Conservation (phyloP, 2,329 filamentous ascomycete genomes). For the Helminthosporium solani region DNA sequence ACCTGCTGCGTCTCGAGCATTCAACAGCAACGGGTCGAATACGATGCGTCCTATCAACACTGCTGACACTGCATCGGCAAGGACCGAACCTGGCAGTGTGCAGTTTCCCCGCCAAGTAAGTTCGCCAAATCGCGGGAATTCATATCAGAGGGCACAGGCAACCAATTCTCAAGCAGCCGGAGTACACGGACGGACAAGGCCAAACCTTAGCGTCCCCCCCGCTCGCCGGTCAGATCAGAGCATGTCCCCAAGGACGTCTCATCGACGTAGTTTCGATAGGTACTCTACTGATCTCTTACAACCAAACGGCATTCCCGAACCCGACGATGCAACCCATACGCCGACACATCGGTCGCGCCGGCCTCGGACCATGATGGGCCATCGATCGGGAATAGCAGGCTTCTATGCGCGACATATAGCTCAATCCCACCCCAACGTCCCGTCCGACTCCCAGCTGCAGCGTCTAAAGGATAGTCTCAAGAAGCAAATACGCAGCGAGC, state of each 20-base stretch:
- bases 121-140: slow-evolving; percentile 14
- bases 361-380: slow-evolving; percentile 6
- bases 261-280: slow-evolving; percentile 34
- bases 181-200: slow-evolving; percentile 13
- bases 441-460: slow-evolving; percentile 28
- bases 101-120: slow-evolving; percentile 16
- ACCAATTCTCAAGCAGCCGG: slow-evolving; percentile 9
- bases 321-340: slow-evolving; percentile 26
- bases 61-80: slow-evolving; percentile 6
- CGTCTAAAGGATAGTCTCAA: slow-evolving; percentile 30
- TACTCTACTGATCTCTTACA: slow-evolving; percentile 29
- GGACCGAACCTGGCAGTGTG: slow-evolving; percentile 4
- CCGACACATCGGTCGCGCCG: slow-evolving; percentile 15
- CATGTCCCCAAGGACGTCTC: slow-evolving; percentile 30
- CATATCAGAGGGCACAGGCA: slow-evolving; percentile 16
- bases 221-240: slow-evolving; percentile 26
- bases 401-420: slow-evolving; percentile 16
- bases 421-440: slow-evolving; percentile 24
- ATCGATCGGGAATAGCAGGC: slow-evolving; percentile 10
- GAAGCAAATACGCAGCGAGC: slow-evolving; percentile 25
- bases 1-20: slow-evolving; percentile 1
- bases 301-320: slow-evolving; percentile 25
- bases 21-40: slow-evolving; percentile 3
- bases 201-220: slow-evolving; percentile 12
- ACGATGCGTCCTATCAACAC: not conserved